Evolutionary conservation across 73 alveolate species (phyloP), one percentile per base, ranked within the genome.

Genomic region (Stentor coeruleus): DNA sequence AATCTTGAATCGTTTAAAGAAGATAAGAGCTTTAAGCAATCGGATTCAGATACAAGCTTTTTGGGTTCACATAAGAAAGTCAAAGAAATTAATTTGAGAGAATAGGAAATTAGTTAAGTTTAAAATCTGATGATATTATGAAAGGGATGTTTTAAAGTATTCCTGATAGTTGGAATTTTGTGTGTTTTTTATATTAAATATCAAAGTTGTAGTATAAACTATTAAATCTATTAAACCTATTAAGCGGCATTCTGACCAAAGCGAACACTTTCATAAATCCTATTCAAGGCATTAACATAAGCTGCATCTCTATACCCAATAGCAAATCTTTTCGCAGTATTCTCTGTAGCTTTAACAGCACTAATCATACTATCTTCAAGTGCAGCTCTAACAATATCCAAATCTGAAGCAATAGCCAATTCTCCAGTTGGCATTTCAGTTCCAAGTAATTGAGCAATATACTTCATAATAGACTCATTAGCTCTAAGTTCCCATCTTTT

Each of bases 401-500:
- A 81, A 59, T 90, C 95, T 33, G 73, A 79, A 3, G 93, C 92
- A 11, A 90, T 90, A 36, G 81, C 74, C 3, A 83, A 35, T 4
- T 74, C 81, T 49, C 82, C 72, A 74, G 3, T 4, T 11, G 38
- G 86, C 3, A 82, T 81, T 3, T 74, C 72, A 77, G 77, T 77
- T 38, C 38, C 86, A 11, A 82, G 86, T 3, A 83, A 55, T 60
- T 57, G 57, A 15, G 76, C 28, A 55, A 57, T 60, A 55, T 30
- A 77, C 39, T 38, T 38, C 81, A 84, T 31, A n/a, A 88, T 33
- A 14, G 82, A 39, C 11, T 38, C 60, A 72, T 89, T 89, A 4
- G 85, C n/a, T 73, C 83, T 85, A 57, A 73, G 85, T 73, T 89
- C 89, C 86, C 90, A 89, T 66, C 90, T 90, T 89, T 88, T 93